phyloP scores from a whole-genome alignment of 2,329 filamentous ascomycete genomes.

The Alternaria infectoria region DNA sequence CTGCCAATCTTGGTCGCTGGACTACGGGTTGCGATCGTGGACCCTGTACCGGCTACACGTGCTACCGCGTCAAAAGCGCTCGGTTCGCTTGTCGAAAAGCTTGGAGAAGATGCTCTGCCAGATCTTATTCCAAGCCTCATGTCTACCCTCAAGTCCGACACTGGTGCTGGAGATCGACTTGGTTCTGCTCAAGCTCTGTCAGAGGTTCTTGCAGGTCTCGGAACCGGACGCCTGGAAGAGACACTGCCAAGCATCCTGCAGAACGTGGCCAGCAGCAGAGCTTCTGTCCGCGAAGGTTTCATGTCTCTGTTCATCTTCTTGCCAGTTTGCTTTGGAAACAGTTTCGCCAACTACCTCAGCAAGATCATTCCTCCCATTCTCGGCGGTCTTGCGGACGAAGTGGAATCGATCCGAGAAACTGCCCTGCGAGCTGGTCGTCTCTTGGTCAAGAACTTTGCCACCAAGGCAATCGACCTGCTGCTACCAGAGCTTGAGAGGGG shows the following conservation, averaged over 20 bases:
- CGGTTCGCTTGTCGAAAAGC: slow-evolving; percentile 95
- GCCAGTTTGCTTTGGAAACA: slow-evolving; percentile 98
- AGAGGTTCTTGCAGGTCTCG: slow-evolving; percentile 93
- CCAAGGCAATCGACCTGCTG: slow-evolving; percentile 90
- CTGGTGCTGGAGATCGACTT: slow-evolving; percentile 91
- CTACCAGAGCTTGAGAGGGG: slow-evolving; percentile 94
- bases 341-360: slow-evolving; percentile 93
- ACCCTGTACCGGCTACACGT: slow-evolving; percentile 94
- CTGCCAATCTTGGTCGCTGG: slow-evolving; percentile 91
- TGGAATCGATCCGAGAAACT: slow-evolving; percentile 97
- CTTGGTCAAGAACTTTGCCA: slow-evolving; percentile 97
- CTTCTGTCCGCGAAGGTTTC: slow-evolving; percentile 93
- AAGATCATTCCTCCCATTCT: slow-evolving; percentile 96
- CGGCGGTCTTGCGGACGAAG: slow-evolving; percentile 89
- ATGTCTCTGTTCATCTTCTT: slow-evolving; percentile 99
- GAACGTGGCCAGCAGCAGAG: slow-evolving; percentile 89
- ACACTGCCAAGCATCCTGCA: slow-evolving; percentile 95
- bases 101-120: slow-evolving; percentile 94
- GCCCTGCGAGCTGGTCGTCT: slow-evolving; percentile 90
- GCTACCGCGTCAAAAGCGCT: slow-evolving; percentile 95
- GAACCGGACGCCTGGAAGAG: slow-evolving; percentile 90
- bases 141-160: slow-evolving; percentile 96
- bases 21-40: slow-evolving; percentile 85
- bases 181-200: slow-evolving; percentile 95
- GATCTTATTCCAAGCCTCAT: slow-evolving; percentile 98